Base-by-base conservation (phyloP, 2,329 filamentous ascomycete species). In the Epichloe festucae region DNA sequence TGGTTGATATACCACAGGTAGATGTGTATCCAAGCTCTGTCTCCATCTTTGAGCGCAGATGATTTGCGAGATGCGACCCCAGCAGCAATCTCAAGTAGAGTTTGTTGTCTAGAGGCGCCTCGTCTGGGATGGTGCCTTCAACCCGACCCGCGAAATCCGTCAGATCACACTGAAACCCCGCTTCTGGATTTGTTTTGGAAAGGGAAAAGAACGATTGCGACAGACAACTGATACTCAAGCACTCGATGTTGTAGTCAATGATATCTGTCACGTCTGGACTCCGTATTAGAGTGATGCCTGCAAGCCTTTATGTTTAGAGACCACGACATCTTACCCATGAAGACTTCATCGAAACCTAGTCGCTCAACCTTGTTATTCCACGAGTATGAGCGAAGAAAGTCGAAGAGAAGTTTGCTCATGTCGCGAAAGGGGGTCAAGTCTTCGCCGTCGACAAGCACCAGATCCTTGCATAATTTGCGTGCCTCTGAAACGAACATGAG, bases 301-400 rank as follows among this genome's bases (percentile, higher is more conserved):
- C 19, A 39, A 47, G 2, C 15, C 19, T 39, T 27, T 19, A 11
- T 7, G 6, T 23, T 5, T 5, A 11, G 14, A 41, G 34, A 47
- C 14, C 0, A 21, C 19, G 17, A 31, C 34, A 43, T 41, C 64
- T 44, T 60, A 72, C 70, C 70, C 73, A 72, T 65, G 46, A 73
- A 73, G 48, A 95, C 84, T 73, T 97, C 93, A 64, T 97, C 93
- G 57, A 97, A 88, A 0, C 93, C 91, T 31, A 97, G 71, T 21
- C 85, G 79, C 68, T 97, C 90, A 2, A 84, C 83, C 55, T 81
- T 85, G 36, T 73, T 74, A 55, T 82, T 87, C 89, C 89, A 96
- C 0, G 87, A 84, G 61, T 85, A 84, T 15, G 74, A 71, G 53
- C 79, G 79, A 49, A 96, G 71, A 58, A 90, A 85, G 35, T 74